Evolutionary conservation across 2,329 filamentous ascomycete genomes (phyloP).

Genomic region (Trichoderma asperellum): DNA sequence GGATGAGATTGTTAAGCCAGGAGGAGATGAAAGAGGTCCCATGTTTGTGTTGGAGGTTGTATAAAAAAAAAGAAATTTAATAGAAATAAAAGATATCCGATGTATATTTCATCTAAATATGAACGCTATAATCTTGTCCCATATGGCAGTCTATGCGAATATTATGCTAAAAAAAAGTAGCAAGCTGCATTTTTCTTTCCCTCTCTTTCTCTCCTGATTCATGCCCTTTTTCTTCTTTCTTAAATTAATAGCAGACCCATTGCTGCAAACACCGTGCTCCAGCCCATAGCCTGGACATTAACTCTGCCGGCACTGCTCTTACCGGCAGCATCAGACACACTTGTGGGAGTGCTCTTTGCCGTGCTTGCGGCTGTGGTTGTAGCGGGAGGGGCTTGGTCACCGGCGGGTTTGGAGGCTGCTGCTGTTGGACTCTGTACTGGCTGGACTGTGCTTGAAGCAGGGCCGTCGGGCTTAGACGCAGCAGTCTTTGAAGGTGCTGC

Average conservation of each 20-base stretch:
- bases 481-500: not conserved
- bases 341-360: conserved; percentile 1
- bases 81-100: not conserved
- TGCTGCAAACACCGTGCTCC: conserved; percentile 1
- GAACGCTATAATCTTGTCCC: not conserved
- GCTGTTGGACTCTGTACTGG: not conserved
- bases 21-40: conserved; percentile 4
- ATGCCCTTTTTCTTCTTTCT: not conserved
- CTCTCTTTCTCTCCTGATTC: not conserved
- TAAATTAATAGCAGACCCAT: conserved; percentile 11
- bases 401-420: not conserved
- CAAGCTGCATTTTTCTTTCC: not conserved
- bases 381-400: not conserved
- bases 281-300: not conserved
- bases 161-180: not conserved
- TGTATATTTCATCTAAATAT: conserved; percentile 11
- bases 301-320: not conserved
- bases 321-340: not conserved
- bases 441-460: not conserved
- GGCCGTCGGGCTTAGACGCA: not conserved
- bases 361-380: not conserved
- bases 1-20: conserved; percentile 2
- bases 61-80: not conserved
- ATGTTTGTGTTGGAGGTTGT: conserved; percentile 26
- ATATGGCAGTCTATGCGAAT: conserved; percentile 9